Conservation (phyloP, 257 asterid species). For the Nicotiana paniculata region DNA sequence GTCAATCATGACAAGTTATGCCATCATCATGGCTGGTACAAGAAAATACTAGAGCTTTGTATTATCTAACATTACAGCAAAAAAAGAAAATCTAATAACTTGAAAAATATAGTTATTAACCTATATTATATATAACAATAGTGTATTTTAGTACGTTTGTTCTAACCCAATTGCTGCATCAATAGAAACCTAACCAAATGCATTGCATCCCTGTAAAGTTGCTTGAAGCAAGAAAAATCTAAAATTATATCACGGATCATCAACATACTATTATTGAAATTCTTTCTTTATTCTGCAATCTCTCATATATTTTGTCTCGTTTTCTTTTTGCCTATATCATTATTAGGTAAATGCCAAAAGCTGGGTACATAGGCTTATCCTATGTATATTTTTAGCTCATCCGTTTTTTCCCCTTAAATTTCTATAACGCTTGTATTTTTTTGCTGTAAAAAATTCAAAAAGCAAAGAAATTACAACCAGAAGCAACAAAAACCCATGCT, state of each 20-base stretch:
- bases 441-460: not conserved
- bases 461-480: constrained; percentile 16
- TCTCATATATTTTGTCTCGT: not conserved
- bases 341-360: not conserved
- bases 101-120: too few species aligned
- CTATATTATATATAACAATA: too few species aligned
- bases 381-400: not conserved
- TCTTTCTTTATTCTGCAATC: not conserved
- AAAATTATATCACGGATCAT: not conserved
- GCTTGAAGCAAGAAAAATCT: not conserved
- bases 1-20: too few species aligned
- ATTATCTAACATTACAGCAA: too few species aligned
- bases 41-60: too few species aligned
- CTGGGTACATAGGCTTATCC: not conserved
- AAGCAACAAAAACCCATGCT: constrained; percentile 11
- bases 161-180: not conserved
- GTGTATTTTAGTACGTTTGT: not conserved
- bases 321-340: not conserved
- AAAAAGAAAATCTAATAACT: too few species aligned
- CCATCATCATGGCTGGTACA: too few species aligned
- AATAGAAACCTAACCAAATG: not conserved
- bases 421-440: not conserved
- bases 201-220: not conserved
- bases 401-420: not conserved
- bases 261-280: not conserved